Conservation (phyloP, 805 yeast species). For the Yamadazyma nakazawae region DNA sequence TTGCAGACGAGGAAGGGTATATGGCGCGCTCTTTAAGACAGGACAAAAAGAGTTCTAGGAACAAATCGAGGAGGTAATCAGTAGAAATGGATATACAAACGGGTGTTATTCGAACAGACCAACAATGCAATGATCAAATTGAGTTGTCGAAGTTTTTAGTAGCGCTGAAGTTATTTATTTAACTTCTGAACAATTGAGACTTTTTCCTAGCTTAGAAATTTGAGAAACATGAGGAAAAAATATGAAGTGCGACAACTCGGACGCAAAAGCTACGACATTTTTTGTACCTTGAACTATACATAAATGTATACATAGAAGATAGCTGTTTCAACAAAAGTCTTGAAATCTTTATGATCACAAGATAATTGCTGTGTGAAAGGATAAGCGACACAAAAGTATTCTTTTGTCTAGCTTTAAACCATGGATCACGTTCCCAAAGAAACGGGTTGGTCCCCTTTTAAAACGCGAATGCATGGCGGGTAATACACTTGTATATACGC, state of each 20-base stretch:
- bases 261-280: slow-evolving; percentile 1
- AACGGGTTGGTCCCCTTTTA: too few species aligned
- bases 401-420: not conserved
- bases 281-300: not conserved
- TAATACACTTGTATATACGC: too few species aligned
- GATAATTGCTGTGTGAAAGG: not conserved
- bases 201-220: slow-evolving; percentile 1
- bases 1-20: slow-evolving; percentile 4
- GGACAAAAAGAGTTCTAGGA: not conserved
- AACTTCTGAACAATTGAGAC: not conserved
- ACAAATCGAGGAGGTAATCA: not conserved
- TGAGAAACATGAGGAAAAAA: slow-evolving; percentile 2
- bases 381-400: not conserved
- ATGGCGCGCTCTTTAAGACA: not conserved
- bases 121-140: not conserved
- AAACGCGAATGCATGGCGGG: too few species aligned
- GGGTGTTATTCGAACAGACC: not conserved
- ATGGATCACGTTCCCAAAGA: not conserved
- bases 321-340: too few species aligned
- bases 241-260: slow-evolving; percentile 1
- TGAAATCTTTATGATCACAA: not conserved
- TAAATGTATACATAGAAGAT: not conserved
- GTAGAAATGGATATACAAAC: not conserved
- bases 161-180: not conserved
- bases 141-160: too few species aligned